phyloP scores from a whole-genome alignment of 768 basidiomycete species.

The Phlebiopsis gigantea region DNA sequence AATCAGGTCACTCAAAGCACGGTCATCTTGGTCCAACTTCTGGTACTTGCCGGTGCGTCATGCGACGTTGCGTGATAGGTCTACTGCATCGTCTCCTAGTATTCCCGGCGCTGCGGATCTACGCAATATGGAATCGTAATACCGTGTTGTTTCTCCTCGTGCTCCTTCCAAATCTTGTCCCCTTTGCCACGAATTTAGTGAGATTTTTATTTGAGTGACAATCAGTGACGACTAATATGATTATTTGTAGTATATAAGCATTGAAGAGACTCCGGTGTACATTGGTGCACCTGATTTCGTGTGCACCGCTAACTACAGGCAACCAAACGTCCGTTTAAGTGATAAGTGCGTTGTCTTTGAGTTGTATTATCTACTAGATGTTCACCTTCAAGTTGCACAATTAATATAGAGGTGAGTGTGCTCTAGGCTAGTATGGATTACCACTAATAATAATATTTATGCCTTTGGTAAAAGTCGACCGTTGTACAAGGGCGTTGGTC shows the following conservation, averaged over 20 bases:
- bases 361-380: neutral
- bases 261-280: neutral
- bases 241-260: neutral
- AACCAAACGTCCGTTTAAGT: too few species aligned
- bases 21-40: too few species aligned
- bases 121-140: conserved; percentile 3
- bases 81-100: neutral
- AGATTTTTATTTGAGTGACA: neutral
- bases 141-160: neutral
- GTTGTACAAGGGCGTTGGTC: conserved; percentile 2
- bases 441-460: neutral
- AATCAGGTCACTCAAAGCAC: too few species aligned
- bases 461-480: neutral
- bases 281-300: conserved; percentile 1
- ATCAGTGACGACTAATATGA: neutral
- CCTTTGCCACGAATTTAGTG: conserved; percentile 1
- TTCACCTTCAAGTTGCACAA: neutral
- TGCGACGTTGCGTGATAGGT: too few species aligned
- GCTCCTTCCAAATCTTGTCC: neutral
- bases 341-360: too few species aligned
- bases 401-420: neutral
- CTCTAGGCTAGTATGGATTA: neutral
- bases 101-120: conserved; percentile 1
- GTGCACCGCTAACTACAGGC: too few species aligned
- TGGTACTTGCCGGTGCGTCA: too few species aligned